Evolutionary conservation across 1,284 basidiomycete genomes (phyloP).

Genomic region (Albatrellus sp.): DNA sequence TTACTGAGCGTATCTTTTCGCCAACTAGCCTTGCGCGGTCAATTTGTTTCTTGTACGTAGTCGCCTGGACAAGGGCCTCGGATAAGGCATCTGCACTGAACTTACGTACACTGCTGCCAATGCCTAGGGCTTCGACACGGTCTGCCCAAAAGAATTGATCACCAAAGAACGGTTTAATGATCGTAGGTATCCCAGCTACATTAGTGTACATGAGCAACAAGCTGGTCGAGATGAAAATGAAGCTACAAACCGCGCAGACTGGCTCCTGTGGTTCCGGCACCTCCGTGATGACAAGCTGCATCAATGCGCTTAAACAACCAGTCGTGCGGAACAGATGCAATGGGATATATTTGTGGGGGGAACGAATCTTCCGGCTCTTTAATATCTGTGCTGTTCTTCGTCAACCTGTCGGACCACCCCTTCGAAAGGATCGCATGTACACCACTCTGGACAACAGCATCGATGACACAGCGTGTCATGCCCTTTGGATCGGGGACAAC

Average conservation of each 20-base stretch:
- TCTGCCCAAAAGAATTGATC: constrained; percentile 98
- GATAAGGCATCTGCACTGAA: constrained; percentile 70
- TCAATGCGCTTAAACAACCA: constrained; percentile 94
- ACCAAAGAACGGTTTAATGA: constrained; percentile 96
- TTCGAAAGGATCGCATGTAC: constrained; percentile 91
- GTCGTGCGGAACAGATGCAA: constrained; percentile 88
- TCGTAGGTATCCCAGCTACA: constrained; percentile 83
- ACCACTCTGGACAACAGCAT: constrained; percentile 76
- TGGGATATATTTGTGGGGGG: constrained; percentile 69
- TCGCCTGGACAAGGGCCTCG: constrained; percentile 70
- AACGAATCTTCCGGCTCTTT: constrained; percentile 55
- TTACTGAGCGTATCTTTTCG: constrained; percentile 70
- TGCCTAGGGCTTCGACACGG: constrained; percentile 85
- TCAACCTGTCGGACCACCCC: constrained; percentile 93
- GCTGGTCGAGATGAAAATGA: neutral
- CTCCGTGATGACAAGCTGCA: constrained; percentile 95
- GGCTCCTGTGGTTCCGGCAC: constrained; percentile 92
- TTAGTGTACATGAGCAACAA: neutral
- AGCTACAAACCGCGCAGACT: constrained; percentile 63
- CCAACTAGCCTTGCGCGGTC: constrained; percentile 74
- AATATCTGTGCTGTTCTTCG: constrained; percentile 43
- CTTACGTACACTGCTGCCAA: constrained; percentile 79
- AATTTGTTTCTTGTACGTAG: constrained; percentile 81
- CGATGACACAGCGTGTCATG: constrained; percentile 85
- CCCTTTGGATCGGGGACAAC: constrained; percentile 89